Conservation (phyloP, 2,329 filamentous ascomycete genomes). For the Penicillium freii region DNA sequence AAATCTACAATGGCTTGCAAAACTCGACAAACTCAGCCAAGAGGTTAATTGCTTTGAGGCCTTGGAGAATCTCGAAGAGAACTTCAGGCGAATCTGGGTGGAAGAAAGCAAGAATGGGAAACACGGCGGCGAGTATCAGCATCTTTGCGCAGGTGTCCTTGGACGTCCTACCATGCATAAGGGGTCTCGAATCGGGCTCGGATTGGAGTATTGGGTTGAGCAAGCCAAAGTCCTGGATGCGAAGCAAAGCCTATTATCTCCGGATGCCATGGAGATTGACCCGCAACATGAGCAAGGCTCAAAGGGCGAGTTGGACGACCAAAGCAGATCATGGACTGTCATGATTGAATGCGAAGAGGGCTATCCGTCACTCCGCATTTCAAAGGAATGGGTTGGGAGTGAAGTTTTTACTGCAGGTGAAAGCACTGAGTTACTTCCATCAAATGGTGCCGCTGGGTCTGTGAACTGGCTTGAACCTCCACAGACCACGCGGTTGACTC, state of each 20-base stretch:
- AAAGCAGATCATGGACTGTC: conserved; percentile 35
- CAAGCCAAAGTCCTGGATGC: conserved; percentile 36
- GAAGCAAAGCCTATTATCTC: conserved; percentile 25
- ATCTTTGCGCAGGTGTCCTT: conserved; percentile 42
- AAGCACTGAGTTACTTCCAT: conserved; percentile 23
- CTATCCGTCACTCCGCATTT: conserved; percentile 45
- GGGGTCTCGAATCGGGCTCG: conserved; percentile 40
- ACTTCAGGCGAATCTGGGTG: conserved; percentile 44
- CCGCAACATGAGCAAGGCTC: conserved; percentile 19
- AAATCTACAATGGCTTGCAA: conserved; percentile 47
- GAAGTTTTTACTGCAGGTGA: conserved; percentile 35
- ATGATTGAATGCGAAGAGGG: conserved; percentile 47
- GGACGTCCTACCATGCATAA: conserved; percentile 45
- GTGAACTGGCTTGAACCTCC: conserved; percentile 44
- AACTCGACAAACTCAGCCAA: conserved; percentile 44
- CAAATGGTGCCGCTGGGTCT: conserved; percentile 24
- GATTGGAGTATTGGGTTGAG: conserved; percentile 45
- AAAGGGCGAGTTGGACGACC: conserved; percentile 19
- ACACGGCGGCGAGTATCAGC: conserved; percentile 35
- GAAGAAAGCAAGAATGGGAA: conserved; percentile 39
- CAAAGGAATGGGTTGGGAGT: conserved; percentile 44
- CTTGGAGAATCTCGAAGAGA: conserved; percentile 44
- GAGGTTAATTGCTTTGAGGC: conserved; percentile 49
- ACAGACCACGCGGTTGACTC: conserved; percentile 34
- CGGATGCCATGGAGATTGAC: conserved; percentile 38